Percentiles rank a stretch among this genome's conserved stretches.
These are phyloP conservation scores for Kingdonia uniflora DNA, from an alignment of 164 flowering plant species.

Conservation along the genomic window DNA sequence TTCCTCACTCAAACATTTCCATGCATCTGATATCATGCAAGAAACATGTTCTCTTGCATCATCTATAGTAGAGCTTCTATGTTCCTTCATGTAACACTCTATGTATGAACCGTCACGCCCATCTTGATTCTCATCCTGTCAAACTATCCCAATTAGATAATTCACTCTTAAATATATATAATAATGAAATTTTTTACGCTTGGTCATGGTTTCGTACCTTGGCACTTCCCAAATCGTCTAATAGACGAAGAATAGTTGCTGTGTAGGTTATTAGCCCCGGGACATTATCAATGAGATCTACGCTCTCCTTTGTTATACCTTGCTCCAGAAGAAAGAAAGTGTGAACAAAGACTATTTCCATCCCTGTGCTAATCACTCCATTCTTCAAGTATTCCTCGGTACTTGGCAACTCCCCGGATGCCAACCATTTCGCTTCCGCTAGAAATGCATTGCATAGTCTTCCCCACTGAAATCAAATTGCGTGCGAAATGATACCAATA, in stretches of 20 bases:
- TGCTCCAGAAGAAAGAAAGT: slow-evolving; percentile 19
- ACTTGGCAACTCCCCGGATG: slow-evolving; percentile 9
- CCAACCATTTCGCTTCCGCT: slow-evolving; percentile 19
- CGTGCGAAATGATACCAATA: neutral
- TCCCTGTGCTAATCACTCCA: slow-evolving; percentile 19
- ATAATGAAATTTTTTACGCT: too few relatives aligned
- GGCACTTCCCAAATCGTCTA: slow-evolving; percentile 22
- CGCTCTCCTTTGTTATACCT: too few relatives aligned
- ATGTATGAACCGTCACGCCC: slow-evolving; percentile 54
- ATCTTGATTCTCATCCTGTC: slow-evolving; percentile 49
- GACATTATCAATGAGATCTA: neutral
- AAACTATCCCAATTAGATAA: neutral
- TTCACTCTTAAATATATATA: too few relatives aligned
- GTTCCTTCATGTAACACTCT: too few relatives aligned
- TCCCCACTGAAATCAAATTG: too few relatives aligned
- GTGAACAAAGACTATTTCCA: slow-evolving; percentile 15
- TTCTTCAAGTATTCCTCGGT: slow-evolving; percentile 15
- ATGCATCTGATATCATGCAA: slow-evolving; percentile 25
- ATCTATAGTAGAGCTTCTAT: slow-evolving; percentile 28
- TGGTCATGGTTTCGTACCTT: slow-evolving; percentile 11
- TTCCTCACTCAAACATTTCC: slow-evolving; percentile 35
- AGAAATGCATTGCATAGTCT: slow-evolving; percentile 15
- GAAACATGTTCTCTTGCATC: slow-evolving; percentile 21
- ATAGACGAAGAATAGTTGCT: slow-evolving; percentile 25
- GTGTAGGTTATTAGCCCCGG: slow-evolving; percentile 8